phyloP scores from a whole-genome alignment of 2,329 filamentous ascomycete genomes.

The Pseudogymnoascus sp. region DNA sequence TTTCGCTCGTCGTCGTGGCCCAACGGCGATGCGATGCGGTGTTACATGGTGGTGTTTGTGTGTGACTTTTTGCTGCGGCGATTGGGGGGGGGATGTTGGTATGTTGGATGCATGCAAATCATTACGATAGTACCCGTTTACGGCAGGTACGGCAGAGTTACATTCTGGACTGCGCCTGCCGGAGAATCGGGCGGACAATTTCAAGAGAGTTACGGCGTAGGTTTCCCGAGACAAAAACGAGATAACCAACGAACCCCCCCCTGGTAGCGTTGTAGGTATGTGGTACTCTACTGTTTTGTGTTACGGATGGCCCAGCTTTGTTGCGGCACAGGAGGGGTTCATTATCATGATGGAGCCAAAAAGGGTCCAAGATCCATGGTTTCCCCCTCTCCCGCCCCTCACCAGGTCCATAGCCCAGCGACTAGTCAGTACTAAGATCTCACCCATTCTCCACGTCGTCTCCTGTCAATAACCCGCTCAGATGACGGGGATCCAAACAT shows the following conservation, averaged over 20 bases:
- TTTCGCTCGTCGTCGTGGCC: background rate
- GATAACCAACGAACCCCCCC: conserved; percentile 3
- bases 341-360: background rate
- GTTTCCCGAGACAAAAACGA: conserved; percentile 3
- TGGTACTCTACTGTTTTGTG: no score
- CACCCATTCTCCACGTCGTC: background rate
- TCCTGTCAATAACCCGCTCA: conserved; percentile 7
- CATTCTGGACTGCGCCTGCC: background rate
- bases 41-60: background rate
- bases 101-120: no score
- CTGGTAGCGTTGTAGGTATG: background rate
- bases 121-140: no score
- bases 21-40: background rate
- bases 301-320: no score
- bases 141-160: background rate
- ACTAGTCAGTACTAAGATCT: background rate
- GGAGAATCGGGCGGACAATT: conserved; percentile 3
- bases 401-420: background rate
- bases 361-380: background rate
- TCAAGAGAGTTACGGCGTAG: background rate
- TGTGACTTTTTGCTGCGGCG: background rate
- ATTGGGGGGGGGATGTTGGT: no score
- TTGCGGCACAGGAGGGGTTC: background rate
- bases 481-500: background rate
- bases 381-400: background rate